A percentile compares a stretch with the other conserved stretches of the same genome.
Evolutionary conservation across 2,329 filamentous ascomycete genomes (phyloP).

Genomic region (Xylariaceae sp.): DNA sequence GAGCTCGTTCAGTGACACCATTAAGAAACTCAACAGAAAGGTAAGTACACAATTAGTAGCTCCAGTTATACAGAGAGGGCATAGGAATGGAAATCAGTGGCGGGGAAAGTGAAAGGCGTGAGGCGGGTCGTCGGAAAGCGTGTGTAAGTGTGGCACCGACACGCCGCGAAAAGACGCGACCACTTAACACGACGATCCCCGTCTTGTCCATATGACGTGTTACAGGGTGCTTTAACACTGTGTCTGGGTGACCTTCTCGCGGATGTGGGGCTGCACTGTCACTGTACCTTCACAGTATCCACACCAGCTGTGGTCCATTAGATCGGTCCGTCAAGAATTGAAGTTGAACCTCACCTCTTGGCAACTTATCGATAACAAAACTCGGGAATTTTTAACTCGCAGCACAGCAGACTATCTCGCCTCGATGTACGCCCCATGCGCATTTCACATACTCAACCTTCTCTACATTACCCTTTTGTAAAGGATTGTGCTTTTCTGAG

Average conservation of each 20-base stretch:
- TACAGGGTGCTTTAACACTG: slow-evolving; percentile 10
- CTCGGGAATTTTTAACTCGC: slow-evolving; percentile 27
- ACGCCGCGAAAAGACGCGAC: slow-evolving; percentile 30
- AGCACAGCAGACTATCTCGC: no score
- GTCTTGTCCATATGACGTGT: slow-evolving; percentile 15
- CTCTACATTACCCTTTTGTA: no score
- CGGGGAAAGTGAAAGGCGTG: slow-evolving; percentile 18
- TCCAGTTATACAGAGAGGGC: slow-evolving; percentile 17
- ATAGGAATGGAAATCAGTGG: slow-evolving; percentile 28
- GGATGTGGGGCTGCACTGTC: slow-evolving; percentile 6
- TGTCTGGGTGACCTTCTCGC: slow-evolving; percentile 3
- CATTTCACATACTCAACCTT: no score
- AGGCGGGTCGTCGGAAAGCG: slow-evolving; percentile 6
- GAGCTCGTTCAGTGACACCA: slow-evolving; percentile 1
- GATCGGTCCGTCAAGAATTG: not conserved
- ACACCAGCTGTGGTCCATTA: not conserved
- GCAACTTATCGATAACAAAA: slow-evolving; percentile 27
- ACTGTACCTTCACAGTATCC: not conserved
- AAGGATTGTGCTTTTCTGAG: no score
- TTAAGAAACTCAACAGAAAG: not conserved
- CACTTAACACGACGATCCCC: slow-evolving; percentile 27
- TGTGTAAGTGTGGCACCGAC: slow-evolving; percentile 23
- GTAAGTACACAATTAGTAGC: slow-evolving; percentile 11
- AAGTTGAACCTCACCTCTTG: not conserved
- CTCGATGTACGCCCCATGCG: no score